Base-by-base conservation (phyloP, 31 red algal species). In the Asparagopsis taxiformis region DNA sequence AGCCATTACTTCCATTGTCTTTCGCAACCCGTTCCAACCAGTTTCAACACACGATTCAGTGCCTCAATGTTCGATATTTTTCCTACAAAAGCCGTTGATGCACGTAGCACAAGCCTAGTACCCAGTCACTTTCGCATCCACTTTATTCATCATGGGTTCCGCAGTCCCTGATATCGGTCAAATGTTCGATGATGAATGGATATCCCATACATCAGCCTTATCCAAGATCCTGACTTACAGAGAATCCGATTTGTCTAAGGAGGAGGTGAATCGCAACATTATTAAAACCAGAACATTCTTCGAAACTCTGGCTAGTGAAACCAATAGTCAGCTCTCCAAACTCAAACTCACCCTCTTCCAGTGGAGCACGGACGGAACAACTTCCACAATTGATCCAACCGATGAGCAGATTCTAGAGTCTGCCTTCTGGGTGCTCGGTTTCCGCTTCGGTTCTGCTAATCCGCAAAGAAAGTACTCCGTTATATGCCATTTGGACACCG, bases 401-500 rank as follows among this genome's bases (percentile, higher is more conserved):
- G 65, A 68, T 7, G 44, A 68, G 20, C 19, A 68, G 36, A 2
- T 73, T 33, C 51, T 36, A 29, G 25, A 21, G 0, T 41, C 8
- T 22, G 23, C 31, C 2, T 73, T 34, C 32, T 73, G 69, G 69
- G 69, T 73, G 33, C 57, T 73, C 53, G 69, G 69, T 1, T 73
- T 34, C 53, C 69, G 69, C 41, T 10, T 73, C 8, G 69, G 69
- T 58, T 33, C 72, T 29, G 72, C 61, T 7, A 62, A 36, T 64
- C 41, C 72, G 11, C 17, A 48, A 34, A 3, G 51, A 10, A 77
- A 77, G 20, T 23, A 62, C 28, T 59, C 51, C 17, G 24, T 77
- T 23, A 52, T 77, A 11, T 77, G 72, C 39, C 72, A 77, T 77
- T 58, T 77, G 53, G 72, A 77, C 41, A 77, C 56, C 17, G 72